These are phyloP conservation scores for Tetracentron sinense DNA, from an alignment of 164 flowering plant species.

Conservation along the genomic window DNA sequence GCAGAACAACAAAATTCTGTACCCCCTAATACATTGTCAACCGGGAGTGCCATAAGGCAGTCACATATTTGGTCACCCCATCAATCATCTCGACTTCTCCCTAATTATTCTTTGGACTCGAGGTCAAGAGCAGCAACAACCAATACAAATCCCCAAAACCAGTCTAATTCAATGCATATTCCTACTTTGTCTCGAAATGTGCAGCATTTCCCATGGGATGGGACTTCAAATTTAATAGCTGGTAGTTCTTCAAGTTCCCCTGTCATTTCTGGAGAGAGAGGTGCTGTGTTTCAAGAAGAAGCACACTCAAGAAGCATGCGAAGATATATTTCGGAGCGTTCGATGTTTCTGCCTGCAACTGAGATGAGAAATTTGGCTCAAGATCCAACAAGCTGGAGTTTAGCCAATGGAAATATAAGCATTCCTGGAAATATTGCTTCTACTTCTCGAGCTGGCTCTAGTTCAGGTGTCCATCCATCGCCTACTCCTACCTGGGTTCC, in stretches of 20 bases:
- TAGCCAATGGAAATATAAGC: conserved; percentile 28
- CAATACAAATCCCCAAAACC: conserved; percentile 26
- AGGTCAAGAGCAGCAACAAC: conserved; percentile 30
- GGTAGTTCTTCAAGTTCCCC: conserved; percentile 32
- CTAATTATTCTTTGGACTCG: conserved; percentile 30
- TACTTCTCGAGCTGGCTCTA: conserved; percentile 40
- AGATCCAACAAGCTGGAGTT: conserved; percentile 35
- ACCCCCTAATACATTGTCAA: conserved; percentile 27
- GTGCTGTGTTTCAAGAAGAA: conserved; percentile 31
- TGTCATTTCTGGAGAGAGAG: conserved; percentile 28
- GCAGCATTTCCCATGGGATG: conserved; percentile 39
- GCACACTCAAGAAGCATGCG: conserved; percentile 33
- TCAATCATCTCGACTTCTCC: conserved; percentile 23
- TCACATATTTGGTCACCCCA: conserved; percentile 19
- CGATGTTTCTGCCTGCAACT: conserved; percentile 38
- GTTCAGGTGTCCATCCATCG: conserved; percentile 37
- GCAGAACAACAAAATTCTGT: conserved; percentile 22
- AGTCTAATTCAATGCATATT: conserved; percentile 19
- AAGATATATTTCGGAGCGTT: conserved; percentile 49
- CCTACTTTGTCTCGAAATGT: conserved; percentile 30
- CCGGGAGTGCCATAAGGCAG: conserved; percentile 26
- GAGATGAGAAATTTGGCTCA: conserved; percentile 40
- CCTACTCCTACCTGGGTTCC: conserved; percentile 39
- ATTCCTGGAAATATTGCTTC: conserved; percentile 46
- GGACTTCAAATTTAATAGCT: conserved; percentile 36